Evolutionary conservation across 1,139 yeast genomes (phyloP).

Genomic region (Hansenula anomala): DNA sequence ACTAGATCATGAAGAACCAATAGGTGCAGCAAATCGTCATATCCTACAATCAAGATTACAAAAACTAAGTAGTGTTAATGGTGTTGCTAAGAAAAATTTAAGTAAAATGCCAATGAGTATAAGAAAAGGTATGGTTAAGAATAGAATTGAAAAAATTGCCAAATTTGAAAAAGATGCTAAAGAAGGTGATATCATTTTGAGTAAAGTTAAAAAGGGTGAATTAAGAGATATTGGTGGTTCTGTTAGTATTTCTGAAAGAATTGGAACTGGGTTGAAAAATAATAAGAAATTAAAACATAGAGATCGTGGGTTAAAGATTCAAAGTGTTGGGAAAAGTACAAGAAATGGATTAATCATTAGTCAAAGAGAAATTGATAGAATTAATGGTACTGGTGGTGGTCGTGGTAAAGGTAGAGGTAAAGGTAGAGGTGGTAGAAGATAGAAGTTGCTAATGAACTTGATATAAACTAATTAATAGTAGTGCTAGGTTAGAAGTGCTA

Average conservation of each 20-base stretch:
- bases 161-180: conserved; percentile 72
- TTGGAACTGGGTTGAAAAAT: conserved; percentile 58
- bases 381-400: conserved; percentile 28
- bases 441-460: background rate
- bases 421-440: conserved; percentile 3
- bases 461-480: too few species aligned
- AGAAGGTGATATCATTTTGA: conserved; percentile 82
- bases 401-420: conserved; percentile 1
- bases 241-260: conserved; percentile 42
- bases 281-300: conserved; percentile 25
- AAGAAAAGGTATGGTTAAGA: conserved; percentile 75
- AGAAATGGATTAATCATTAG: conserved; percentile 78
- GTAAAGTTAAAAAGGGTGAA: conserved; percentile 61
- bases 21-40: conserved; percentile 76
- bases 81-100: conserved; percentile 37
- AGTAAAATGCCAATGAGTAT: conserved; percentile 87
- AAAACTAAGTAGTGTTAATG: conserved; percentile 47
- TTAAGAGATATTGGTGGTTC: conserved; percentile 54
- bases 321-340: conserved; percentile 74
- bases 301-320: conserved; percentile 79
- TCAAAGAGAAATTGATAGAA: conserved; percentile 58
- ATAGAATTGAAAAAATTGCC: conserved; percentile 45
- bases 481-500: too few species aligned
- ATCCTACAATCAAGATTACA: conserved; percentile 67
- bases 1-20: conserved; percentile 44